These are phyloP conservation scores for Exophiala phaeomuriformis DNA, from an alignment of 2,329 filamentous ascomycete genomes.

Conservation along the genomic window DNA sequence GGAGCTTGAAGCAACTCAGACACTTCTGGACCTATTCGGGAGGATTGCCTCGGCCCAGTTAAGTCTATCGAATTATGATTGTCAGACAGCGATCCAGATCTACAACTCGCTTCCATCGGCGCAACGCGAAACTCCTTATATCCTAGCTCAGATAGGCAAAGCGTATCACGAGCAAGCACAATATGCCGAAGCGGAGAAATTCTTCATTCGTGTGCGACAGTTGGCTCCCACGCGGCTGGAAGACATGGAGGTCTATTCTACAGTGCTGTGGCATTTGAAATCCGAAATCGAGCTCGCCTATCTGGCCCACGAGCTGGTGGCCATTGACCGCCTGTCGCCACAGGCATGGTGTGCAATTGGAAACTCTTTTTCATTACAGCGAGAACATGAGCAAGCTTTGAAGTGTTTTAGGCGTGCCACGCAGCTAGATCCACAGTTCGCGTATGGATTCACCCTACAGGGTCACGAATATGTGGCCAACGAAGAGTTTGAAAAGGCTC, in stretches of 20 bases:
- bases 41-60: slow-evolving; percentile 77
- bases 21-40: slow-evolving; percentile 70
- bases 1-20: slow-evolving; percentile 67
- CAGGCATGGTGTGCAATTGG: slow-evolving; percentile 95
- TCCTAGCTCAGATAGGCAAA: slow-evolving; percentile 80
- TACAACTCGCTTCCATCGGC: slow-evolving; percentile 62
- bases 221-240: slow-evolving; percentile 75
- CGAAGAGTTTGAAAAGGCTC: slow-evolving; percentile 93
- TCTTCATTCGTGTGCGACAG: slow-evolving; percentile 70
- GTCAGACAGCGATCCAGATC: slow-evolving; percentile 65
- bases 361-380: slow-evolving; percentile 86
- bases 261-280: slow-evolving; percentile 96
- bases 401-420: slow-evolving; percentile 92
- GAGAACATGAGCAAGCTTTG: slow-evolving; percentile 89
- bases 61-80: slow-evolving; percentile 69
- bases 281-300: slow-evolving; percentile 86
- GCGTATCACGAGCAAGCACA: slow-evolving; percentile 85
- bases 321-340: slow-evolving; percentile 78
- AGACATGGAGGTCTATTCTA: slow-evolving; percentile 98
- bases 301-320: slow-evolving; percentile 81
- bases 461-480: slow-evolving; percentile 94
- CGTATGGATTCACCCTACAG: slow-evolving; percentile 91
- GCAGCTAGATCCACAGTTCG: slow-evolving; percentile 80
- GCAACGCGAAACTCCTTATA: slow-evolving; percentile 89
- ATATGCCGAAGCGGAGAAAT: slow-evolving; percentile 79